phyloP scores from a whole-genome alignment of 441 rosid genomes.

The Adansonia grandidieri region DNA sequence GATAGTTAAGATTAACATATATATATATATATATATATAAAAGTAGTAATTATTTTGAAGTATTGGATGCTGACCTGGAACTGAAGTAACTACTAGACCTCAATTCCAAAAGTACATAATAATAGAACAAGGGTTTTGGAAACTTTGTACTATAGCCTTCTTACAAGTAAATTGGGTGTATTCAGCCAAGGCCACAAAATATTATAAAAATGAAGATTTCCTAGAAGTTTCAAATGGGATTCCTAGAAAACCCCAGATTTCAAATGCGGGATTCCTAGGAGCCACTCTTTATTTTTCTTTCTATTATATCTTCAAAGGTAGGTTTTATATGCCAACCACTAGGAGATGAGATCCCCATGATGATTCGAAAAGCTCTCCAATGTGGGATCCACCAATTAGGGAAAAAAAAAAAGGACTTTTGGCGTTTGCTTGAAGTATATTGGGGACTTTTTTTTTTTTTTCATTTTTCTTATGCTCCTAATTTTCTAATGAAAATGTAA shows the following conservation, averaged over 20 bases:
- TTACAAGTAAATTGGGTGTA: background rate
- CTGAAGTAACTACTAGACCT: background rate
- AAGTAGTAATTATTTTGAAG: too few species aligned
- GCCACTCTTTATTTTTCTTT: constrained; percentile 15
- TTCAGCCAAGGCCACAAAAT: background rate
- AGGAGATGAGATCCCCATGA: constrained; percentile 46
- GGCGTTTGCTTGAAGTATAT: background rate
- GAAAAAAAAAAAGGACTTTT: background rate
- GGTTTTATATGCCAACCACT: constrained; percentile 39
- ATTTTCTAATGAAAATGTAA: constrained; percentile 16
- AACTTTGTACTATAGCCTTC: background rate
- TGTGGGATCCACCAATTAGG: constrained; percentile 31
- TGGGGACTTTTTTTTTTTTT: background rate
- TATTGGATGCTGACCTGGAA: background rate
- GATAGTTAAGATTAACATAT: background rate
- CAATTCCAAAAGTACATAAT: background rate
- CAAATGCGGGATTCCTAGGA: constrained; percentile 15
- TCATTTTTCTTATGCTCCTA: background rate
- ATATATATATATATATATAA: too few species aligned
- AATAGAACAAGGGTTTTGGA: background rate
- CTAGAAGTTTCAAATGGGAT: constrained; percentile 28
- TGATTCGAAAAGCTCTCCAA: constrained; percentile 38
- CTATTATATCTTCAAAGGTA: constrained; percentile 29
- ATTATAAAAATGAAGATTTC: constrained; percentile 2
- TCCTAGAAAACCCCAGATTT: constrained; percentile 17